phyloP scores from a whole-genome alignment of 2,329 filamentous ascomycete genomes.

The Aspergillus hortae region DNA sequence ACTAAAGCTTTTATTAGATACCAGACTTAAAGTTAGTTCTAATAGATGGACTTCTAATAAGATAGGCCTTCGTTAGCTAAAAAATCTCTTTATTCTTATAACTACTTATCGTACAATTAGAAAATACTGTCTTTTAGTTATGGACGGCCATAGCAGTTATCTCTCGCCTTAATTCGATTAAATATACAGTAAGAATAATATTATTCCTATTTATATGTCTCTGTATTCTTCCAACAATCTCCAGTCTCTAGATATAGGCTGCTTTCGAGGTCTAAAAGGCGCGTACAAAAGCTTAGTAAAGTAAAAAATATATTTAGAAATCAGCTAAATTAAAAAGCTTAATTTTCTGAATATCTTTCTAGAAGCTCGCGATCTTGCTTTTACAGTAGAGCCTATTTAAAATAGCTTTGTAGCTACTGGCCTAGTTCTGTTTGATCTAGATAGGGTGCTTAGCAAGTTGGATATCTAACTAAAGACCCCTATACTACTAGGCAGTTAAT shows the following conservation, averaged over 20 bases:
- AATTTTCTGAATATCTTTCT: conserved; percentile 4
- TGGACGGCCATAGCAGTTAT: conserved; percentile 13
- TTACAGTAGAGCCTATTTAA: neutral
- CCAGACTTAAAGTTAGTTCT: neutral
- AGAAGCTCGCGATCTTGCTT: neutral
- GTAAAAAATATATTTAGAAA: neutral
- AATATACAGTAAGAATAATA: conserved; percentile 9
- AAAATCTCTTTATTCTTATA: neutral
- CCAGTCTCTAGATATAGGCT: neutral
- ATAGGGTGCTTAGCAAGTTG: neutral
- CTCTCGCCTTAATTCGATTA: conserved; percentile 7
- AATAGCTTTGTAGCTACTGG: conserved; percentile 1
- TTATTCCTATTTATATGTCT: conserved; percentile 9
- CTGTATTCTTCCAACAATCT: neutral
- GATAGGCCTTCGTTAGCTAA: neutral
- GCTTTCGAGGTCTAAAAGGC: neutral
- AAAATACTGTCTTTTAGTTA: conserved; percentile 10
- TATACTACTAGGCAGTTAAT: neutral
- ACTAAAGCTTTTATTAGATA: neutral
- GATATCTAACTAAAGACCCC: conserved; percentile 3
- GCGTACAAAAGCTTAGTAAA: neutral
- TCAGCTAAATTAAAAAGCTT: conserved; percentile 5
- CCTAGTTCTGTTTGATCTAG: conserved; percentile 2
- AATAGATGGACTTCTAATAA: neutral
- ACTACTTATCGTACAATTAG: neutral